Base-by-base conservation (phyloP, 768 basidiomycete genomes). In the Mycena olivaceomarginata region DNA sequence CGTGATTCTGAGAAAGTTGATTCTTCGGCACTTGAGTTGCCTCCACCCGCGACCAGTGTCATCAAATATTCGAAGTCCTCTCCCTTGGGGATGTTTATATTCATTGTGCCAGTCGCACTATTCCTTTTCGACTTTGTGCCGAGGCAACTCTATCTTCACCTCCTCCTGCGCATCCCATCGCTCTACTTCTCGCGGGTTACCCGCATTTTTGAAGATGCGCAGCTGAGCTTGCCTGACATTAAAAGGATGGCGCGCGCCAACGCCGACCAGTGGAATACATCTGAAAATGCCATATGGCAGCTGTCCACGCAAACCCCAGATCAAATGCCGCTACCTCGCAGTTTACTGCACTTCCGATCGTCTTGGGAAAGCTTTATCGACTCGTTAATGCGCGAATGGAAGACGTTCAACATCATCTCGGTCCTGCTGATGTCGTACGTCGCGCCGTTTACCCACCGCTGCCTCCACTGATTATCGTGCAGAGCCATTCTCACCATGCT, bases 121-220 rank as follows among this genome's bases (percentile, higher is more conserved):
- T 83, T 85, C 65, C 46, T 85, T 39, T 57, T 83, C 43, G 83
- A 84, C 59, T 79, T 78, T 11, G 15, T 86, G 43, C 85, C 85
- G 0, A 78, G 84, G 4, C 80, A 85, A 45, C 56, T 86, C 2
- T 88, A 89, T 73, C 79, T 86, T 8, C 80, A 85, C 76, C 63
- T 85, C 22, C 90, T 94, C 6, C 85, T 95, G 12, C 88, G 91
- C 43, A 87, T 95, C 5, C 94, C 94, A 2, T 87, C 90, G 5
- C 82, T 94, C 22, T 95, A 95, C 81, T 94, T 93, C 82, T 89
- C 92, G 1, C 90, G 94, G 1, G 94, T 95, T 22, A 88, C 91
- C 5, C 87, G 89, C 46, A 89, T 95, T 40, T 94, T 94, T 69
- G 90, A 93, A 73, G 93, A 93, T 59, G 93, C 94, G 1, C 90